Evolutionary conservation across 495 filamentous ascomycete species (phyloP).

Genomic region (Rhizodiscina lignyota): DNA sequence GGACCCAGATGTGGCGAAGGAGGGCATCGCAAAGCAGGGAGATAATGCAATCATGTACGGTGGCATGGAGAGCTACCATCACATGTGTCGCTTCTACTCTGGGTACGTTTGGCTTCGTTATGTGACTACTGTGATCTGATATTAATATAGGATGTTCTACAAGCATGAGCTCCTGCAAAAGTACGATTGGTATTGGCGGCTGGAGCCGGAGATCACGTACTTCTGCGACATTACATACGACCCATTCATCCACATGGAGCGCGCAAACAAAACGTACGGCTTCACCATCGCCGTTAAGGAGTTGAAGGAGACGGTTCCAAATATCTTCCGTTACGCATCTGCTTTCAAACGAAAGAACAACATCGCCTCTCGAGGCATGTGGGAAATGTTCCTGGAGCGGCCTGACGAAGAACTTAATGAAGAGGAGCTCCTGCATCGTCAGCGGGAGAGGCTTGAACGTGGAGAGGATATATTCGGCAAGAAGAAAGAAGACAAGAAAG

Average conservation of each 20-base stretch:
- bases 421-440: too few species aligned
- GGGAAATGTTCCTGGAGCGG: slow-evolving; percentile 95
- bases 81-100: slow-evolving; percentile 80
- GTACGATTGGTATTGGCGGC: slow-evolving; percentile 99
- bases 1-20: slow-evolving; percentile 80
- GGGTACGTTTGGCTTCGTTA: slow-evolving; percentile 37
- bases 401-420: too few species aligned
- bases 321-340: slow-evolving; percentile 99
- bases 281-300: slow-evolving; percentile 99
- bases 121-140: background rate
- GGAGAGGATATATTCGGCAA: slow-evolving; percentile 28
- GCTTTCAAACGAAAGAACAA: slow-evolving; percentile 93
- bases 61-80: slow-evolving; percentile 97
- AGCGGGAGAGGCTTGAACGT: too few species aligned
- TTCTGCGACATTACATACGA: slow-evolving; percentile 99
- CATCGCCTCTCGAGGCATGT: slow-evolving; percentile 77
- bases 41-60: slow-evolving; percentile 99
- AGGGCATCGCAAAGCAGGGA: slow-evolving; percentile 89
- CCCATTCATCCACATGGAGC: slow-evolving; percentile 86
- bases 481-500: slow-evolving; percentile 43
- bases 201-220: slow-evolving; percentile 99
- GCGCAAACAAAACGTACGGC: slow-evolving; percentile 91
- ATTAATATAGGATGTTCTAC: slow-evolving; percentile 65
- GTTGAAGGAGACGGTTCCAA: slow-evolving; percentile 92
- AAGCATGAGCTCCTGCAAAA: slow-evolving; percentile 90